A percentile compares a stretch with the other conserved stretches of the same genome.
These are phyloP conservation scores for Ambispora gerdemannii DNA, from an alignment of 192 early-diverging fungal species.

Conservation along the genomic window DNA sequence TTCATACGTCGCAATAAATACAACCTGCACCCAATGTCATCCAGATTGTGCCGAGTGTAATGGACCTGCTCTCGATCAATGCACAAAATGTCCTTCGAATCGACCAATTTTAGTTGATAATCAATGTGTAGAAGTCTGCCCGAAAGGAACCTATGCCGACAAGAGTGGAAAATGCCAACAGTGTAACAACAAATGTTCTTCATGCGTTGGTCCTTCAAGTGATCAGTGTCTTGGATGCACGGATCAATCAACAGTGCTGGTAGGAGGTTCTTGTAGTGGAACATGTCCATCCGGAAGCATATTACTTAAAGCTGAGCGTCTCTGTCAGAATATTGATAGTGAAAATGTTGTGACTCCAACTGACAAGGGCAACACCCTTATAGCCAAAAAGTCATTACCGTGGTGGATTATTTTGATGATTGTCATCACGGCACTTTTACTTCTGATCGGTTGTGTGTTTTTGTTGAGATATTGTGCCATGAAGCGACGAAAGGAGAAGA, in stretches of 20 bases:
- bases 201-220: conserved; percentile 9
- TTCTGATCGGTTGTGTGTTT: neutral
- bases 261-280: conserved; percentile 21
- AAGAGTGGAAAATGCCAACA: neutral
- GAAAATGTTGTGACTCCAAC: neutral
- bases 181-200: conserved; percentile 21
- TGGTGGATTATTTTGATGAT: conserved; percentile 29
- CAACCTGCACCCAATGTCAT: conserved; percentile 19
- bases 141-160: conserved; percentile 12
- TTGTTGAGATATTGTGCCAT: conserved; percentile 18
- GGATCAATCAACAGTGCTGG: conserved; percentile 7
- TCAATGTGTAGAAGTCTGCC: conserved; percentile 28
- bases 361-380: neutral
- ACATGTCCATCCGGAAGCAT: conserved; percentile 22
- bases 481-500: conserved; percentile 7
- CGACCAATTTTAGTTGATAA: conserved; percentile 14
- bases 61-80: conserved; percentile 15
- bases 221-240: conserved; percentile 28
- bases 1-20: neutral
- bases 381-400: neutral
- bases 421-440: neutral
- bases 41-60: conserved; percentile 24
- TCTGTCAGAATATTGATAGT: neutral
- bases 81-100: conserved; percentile 27
- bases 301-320: conserved; percentile 1